Evolutionary conservation across 257 asterid species (phyloP).

Genomic region (Thymus mandschuricus): DNA sequence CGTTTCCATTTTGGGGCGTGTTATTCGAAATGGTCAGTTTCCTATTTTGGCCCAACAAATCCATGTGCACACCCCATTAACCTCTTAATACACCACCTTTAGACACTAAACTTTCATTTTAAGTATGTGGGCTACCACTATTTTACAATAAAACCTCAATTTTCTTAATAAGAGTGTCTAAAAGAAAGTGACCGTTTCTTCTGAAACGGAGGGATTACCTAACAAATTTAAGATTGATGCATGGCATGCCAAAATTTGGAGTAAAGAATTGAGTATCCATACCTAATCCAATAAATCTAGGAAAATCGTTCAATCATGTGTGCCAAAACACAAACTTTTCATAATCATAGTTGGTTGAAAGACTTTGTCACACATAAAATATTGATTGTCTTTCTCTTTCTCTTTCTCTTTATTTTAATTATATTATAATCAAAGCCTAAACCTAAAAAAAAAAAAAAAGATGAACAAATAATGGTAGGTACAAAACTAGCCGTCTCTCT

Average conservation of each 20-base stretch:
- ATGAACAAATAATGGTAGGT: background rate
- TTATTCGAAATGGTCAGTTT: no score
- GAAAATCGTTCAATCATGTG: constrained; percentile 3
- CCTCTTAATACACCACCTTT: no score
- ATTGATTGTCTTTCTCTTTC: background rate
- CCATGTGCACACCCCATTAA: no score
- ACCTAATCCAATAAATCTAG: background rate
- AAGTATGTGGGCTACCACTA: no score
- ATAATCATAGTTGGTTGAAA: constrained; percentile 9
- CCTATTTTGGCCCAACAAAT: no score
- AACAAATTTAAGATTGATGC: background rate
- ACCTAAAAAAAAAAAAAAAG: background rate
- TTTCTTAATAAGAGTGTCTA: no score
- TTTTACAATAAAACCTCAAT: no score
- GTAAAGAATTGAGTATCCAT: background rate
- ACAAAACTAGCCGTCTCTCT: constrained; percentile 34
- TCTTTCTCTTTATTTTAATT: background rate
- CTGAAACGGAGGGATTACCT: no score
- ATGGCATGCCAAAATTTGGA: background rate
- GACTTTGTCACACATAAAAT: constrained; percentile 31
- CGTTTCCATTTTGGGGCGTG: no score
- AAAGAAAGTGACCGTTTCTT: no score
- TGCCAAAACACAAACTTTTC: constrained; percentile 20
- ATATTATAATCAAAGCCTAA: background rate
- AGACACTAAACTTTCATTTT: no score